Percentiles rank a stretch among this genome's conserved stretches.
These are phyloP conservation scores for Candida awuae DNA, from an alignment of 805 yeast genomes.

Conservation along the genomic window DNA sequence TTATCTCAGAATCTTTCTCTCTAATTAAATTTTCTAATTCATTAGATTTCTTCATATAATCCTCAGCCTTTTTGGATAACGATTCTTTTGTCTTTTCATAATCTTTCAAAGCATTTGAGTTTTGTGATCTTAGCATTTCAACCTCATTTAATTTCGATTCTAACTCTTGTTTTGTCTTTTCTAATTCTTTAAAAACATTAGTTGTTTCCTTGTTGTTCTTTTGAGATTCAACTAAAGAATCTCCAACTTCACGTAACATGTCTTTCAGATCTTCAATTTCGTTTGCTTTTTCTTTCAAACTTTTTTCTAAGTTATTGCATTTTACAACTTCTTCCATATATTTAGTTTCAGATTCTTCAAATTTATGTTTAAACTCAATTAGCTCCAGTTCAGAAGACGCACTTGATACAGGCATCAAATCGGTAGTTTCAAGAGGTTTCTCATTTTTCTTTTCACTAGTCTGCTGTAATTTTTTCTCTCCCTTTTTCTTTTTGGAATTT, in stretches of 20 bases:
- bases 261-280: constrained; percentile 69
- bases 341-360: constrained; percentile 14
- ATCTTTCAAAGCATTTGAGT: constrained; percentile 29
- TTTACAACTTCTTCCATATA: constrained; percentile 10
- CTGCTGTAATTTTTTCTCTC: constrained; percentile 11
- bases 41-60: constrained; percentile 13
- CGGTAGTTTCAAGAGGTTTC: neutral
- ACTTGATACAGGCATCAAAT: neutral
- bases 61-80: constrained; percentile 21
- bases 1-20: constrained; percentile 15
- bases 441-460: constrained; percentile 9
- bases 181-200: constrained; percentile 2
- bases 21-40: constrained; percentile 16
- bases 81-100: constrained; percentile 26
- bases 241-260: constrained; percentile 68
- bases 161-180: constrained; percentile 6
- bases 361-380: constrained; percentile 22
- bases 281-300: constrained; percentile 38
- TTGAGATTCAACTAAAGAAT: constrained; percentile 60
- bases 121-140: constrained; percentile 30
- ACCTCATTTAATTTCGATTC: constrained; percentile 16
- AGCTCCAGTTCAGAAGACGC: constrained; percentile 12
- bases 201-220: constrained; percentile 29
- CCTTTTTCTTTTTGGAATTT: constrained; percentile 16
- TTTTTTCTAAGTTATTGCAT: constrained; percentile 19